Conservation (phyloP, 208 protist genomes). For the Acanthamoeba sp. region DNA sequence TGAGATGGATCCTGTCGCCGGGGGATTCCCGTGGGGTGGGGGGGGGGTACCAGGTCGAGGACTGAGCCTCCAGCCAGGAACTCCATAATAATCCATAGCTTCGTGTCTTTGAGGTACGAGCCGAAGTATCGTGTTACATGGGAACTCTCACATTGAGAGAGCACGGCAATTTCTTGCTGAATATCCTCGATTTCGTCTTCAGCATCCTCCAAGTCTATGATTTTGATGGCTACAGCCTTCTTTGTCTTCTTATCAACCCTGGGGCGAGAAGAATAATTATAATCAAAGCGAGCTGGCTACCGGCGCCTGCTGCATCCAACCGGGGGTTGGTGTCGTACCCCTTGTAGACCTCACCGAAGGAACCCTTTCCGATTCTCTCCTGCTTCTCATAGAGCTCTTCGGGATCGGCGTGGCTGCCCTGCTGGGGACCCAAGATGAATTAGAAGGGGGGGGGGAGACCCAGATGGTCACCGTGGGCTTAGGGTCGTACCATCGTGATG, state of each 20-base stretch:
- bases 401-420: conserved; percentile 20
- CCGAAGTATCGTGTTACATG: conserved; percentile 92
- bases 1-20: too few relatives aligned
- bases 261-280: neutral
- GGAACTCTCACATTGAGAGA: conserved; percentile 90
- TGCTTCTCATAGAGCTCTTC: conserved; percentile 75
- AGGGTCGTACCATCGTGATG: neutral
- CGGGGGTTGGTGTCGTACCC: too few relatives aligned
- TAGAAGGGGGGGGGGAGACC: neutral
- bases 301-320: too few relatives aligned
- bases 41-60: conserved; percentile 81
- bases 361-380: conserved; percentile 91
- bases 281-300: too few relatives aligned
- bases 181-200: conserved; percentile 96
- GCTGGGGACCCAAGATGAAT: neutral
- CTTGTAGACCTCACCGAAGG: conserved; percentile 93
- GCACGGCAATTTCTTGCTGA: conserved; percentile 93
- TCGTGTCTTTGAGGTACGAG: conserved; percentile 90
- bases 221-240: conserved; percentile 93
- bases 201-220: conserved; percentile 94
- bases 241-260: conserved; percentile 87
- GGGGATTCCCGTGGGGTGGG: neutral
- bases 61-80: conserved; percentile 92
- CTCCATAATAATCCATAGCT: conserved; percentile 97
- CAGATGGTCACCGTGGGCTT: neutral